Evolutionary conservation across 1,284 basidiomycete species (phyloP).

Genomic region (Fomitopsis betulina): DNA sequence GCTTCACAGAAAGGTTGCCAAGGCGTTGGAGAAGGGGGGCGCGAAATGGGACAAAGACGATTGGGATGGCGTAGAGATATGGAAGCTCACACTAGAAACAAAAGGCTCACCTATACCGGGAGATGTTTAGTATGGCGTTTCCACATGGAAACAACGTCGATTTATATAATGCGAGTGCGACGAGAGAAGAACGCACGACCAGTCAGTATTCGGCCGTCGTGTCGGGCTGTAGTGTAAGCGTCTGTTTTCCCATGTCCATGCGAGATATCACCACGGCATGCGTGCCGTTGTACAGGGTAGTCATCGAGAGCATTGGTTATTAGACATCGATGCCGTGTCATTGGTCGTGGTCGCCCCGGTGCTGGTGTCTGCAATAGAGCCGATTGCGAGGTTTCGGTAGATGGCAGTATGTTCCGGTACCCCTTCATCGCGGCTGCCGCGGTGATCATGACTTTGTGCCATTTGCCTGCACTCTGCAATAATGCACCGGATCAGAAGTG

Average conservation of each 20-base stretch:
- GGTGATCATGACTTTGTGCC: not conserved
- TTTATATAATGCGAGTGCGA: not conserved
- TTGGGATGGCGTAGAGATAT: conserved; percentile 77
- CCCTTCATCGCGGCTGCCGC: not conserved
- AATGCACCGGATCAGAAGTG: not conserved
- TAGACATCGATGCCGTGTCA: not conserved
- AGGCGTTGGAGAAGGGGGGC: conserved; percentile 56
- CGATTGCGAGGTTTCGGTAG: not conserved
- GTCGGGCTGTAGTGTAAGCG: not conserved
- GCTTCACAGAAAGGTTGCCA: conserved; percentile 54
- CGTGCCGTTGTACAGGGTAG: not conserved
- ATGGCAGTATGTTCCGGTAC: not conserved
- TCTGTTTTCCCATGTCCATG: not conserved
- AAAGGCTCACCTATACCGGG: not conserved
- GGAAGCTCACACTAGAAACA: conserved; percentile 40
- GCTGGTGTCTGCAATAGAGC: not conserved
- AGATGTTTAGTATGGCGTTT: not conserved
- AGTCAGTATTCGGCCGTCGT: not conserved
- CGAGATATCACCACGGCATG: not conserved
- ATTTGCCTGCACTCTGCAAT: not conserved
- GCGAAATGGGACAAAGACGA: conserved; percentile 58
- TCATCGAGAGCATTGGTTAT: not conserved
- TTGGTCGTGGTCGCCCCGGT: not conserved
- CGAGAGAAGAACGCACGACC: not conserved
- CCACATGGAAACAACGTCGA: not conserved